Conservation (phyloP, 306 rosid species). For the Cicer chorassanicum region DNA sequence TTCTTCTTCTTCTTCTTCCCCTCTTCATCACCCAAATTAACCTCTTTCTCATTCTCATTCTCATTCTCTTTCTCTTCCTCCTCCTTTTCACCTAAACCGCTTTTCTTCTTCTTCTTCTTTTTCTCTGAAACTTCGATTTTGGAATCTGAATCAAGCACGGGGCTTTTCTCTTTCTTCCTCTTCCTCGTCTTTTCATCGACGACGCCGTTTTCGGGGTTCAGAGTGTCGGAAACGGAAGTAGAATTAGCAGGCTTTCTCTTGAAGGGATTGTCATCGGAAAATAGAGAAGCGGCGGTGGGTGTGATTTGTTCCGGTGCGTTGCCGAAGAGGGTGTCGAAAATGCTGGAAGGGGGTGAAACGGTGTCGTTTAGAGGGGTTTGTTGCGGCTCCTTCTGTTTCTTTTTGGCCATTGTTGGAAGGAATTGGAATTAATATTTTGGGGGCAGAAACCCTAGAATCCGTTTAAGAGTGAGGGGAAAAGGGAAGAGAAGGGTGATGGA, state of each 20-base stretch:
- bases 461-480: neutral
- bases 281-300: constrained; percentile 54
- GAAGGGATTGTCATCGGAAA: constrained; percentile 78
- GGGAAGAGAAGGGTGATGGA: neutral
- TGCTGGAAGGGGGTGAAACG: constrained; percentile 52
- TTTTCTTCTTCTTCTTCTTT: constrained; percentile 55
- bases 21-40: constrained; percentile 12
- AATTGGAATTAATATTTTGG: neutral
- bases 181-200: constrained; percentile 51
- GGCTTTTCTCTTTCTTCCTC: constrained; percentile 48
- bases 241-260: constrained; percentile 53
- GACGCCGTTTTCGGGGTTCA: constrained; percentile 3
- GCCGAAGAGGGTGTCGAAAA: constrained; percentile 67
- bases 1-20: constrained; percentile 57
- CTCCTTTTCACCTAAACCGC: constrained; percentile 19
- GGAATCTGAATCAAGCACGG: constrained; percentile 24
- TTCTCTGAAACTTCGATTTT: constrained; percentile 48
- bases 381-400: constrained; percentile 49
- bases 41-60: neutral
- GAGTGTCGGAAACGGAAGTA: constrained; percentile 11
- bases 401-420: constrained; percentile 61
- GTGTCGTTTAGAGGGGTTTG: constrained; percentile 41
- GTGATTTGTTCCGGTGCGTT: constrained; percentile 42
- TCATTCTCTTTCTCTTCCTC: neutral
- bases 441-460: constrained; percentile 41